A percentile compares a stretch with the other conserved stretches of the same genome.
phyloP scores from a whole-genome alignment of 345 rosid species.

The Streptanthus diversifolius region DNA sequence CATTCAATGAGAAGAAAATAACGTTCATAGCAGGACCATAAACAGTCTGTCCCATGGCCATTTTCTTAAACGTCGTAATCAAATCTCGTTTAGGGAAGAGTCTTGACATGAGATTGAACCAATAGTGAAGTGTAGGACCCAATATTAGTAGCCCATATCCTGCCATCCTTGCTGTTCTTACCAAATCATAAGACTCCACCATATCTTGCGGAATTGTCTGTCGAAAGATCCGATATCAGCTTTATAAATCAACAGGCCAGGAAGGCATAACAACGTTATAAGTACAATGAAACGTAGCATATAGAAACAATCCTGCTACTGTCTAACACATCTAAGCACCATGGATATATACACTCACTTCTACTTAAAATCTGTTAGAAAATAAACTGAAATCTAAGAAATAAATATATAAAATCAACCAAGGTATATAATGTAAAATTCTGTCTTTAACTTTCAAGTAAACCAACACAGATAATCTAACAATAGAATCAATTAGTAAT shows the following conservation, averaged over 20 bases:
- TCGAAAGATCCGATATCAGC: constrained; percentile 3
- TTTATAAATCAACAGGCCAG: neutral
- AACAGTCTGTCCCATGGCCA: constrained; percentile 68
- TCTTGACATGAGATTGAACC: constrained; percentile 80
- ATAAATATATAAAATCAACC: neutral
- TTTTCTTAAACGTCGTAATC: constrained; percentile 77
- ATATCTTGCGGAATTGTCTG: constrained; percentile 51
- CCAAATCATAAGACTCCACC: constrained; percentile 59
- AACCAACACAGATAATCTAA: neutral
- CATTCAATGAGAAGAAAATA: constrained; percentile 75
- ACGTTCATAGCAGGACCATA: constrained; percentile 82
- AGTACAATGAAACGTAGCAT: neutral
- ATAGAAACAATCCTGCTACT: neutral
- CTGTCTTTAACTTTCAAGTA: neutral
- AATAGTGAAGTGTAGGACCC: constrained; percentile 81
- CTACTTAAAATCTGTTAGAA: neutral
- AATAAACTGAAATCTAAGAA: neutral
- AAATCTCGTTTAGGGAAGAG: constrained; percentile 72
- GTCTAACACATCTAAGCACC: neutral
- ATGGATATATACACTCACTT: neutral
- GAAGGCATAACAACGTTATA: neutral
- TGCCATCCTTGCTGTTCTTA: constrained; percentile 80
- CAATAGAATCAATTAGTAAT: neutral
- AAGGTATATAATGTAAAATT: neutral
- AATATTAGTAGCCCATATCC: constrained; percentile 70